Conservation (phyloP, 108 stramenopile genomes). For the Nitzschia putrida region DNA sequence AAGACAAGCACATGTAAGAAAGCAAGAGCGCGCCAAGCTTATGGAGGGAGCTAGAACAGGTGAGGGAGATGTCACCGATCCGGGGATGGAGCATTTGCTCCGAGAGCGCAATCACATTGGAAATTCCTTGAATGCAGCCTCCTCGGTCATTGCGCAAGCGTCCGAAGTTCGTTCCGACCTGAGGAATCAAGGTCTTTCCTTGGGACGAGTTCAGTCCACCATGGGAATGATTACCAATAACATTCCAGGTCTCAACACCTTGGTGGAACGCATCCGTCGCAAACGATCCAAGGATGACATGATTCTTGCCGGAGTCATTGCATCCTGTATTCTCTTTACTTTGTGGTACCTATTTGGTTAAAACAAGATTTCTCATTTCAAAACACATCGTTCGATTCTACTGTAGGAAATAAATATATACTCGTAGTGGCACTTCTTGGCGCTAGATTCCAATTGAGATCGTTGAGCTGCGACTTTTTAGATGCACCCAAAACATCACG, state of each 20-base stretch:
- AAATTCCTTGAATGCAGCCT: conserved; percentile 70
- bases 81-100: conserved; percentile 77
- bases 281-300: conserved; percentile 77
- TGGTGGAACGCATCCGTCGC: conserved; percentile 75
- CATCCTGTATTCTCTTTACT: conserved; percentile 82
- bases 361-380: too few species aligned
- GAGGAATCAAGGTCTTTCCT: conserved; percentile 59
- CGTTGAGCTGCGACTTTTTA: too few species aligned
- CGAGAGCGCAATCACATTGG: conserved; percentile 79
- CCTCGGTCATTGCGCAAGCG: conserved; percentile 69
- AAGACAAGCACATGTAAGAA: conserved; percentile 46
- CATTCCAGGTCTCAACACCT: conserved; percentile 77
- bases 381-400: too few species aligned
- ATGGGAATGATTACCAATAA: conserved; percentile 67
- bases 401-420: too few species aligned
- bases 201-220: conserved; percentile 54
- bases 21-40: conserved; percentile 69
- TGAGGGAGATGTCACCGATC: conserved; percentile 33
- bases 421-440: too few species aligned
- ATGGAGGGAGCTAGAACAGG: conserved; percentile 51
- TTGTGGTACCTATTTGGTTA: conserved; percentile 87
- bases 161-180: conserved; percentile 63
- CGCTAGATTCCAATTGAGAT: too few species aligned
- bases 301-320: conserved; percentile 82
- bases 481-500: too few species aligned